Evolutionary conservation across 2,329 filamentous ascomycete genomes (phyloP), one percentile per base, ranked within the genome.

Genomic region (Parastagonospora avenae): DNA sequence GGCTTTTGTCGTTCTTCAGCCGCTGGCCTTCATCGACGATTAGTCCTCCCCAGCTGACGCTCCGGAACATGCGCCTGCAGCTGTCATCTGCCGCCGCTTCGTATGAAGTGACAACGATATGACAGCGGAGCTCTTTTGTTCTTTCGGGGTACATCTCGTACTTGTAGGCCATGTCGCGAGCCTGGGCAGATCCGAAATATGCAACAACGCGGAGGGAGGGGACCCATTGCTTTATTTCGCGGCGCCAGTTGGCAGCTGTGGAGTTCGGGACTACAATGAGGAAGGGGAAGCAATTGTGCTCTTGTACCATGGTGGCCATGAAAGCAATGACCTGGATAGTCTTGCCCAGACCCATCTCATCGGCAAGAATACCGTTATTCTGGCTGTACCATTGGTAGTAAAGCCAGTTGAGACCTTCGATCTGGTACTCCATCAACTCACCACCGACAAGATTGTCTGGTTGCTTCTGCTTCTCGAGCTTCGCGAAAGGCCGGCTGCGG

Each of bases 311-410:
- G 0, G 88, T 86, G 1, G 90, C 86, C 53, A 97, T 82, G 55
- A 96, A 84, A 2, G 87, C 85, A 53, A 97, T 89, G 45, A 97
- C 86, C 70, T 99, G 94, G 29, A 99, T 91, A 0, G 94, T 99
- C 77, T 99, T 99, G 29, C 94, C 94, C 2, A 99, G 83, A 35
- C 94, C 94, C 94, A 99, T 99, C 70, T 99, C 94, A 68, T 99
- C 94, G 0, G 94, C 94, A 6, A 97, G 82, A 51, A 97, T 93
- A 27, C 92, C 89, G 65, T 94, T 97, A 67, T 90, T 87, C 60
- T 87, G 82, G 43, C 84, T 80, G 64, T 92, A 89, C 80, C 91
- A 97, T 68, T 94, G 94, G 71, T 90, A 92, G 52, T 96, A 87
- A 2, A 99, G 83, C 92, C 94, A 99, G 65, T 97, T 97, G 44